Base-by-base conservation (phyloP, 306 rosid species). In the Vigna radiata region DNA sequence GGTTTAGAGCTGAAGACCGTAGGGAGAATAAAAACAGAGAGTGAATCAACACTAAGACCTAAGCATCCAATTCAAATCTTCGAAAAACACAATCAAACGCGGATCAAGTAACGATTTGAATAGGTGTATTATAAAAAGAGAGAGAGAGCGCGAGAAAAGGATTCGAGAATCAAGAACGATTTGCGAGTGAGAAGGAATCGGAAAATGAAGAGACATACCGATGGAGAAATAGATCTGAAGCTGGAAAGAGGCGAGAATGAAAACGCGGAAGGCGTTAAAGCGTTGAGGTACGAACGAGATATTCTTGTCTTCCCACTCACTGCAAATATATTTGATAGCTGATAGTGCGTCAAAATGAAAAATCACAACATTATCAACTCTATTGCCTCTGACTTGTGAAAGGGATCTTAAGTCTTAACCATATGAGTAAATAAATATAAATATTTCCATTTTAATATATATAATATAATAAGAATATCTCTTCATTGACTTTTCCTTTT, bases 181-280 rank as follows among this genome's bases (percentile, higher is more conserved):
- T 29, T 25, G 17, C 31, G 37, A 68, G 33, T 25, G 63, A 78
- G 43, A 70, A 58, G 18, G 52, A 69, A 77, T 39, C 37, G 60
- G 70, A 58, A 31, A 48, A 69, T 47, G 46, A 49, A 78, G 63
- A 59, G 33, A 80, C 37, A 16, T 46, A 81, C 80, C 76, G 70
- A 36, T 58, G 70, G 67, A 19, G 67, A 60, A 37, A 27, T 23
- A 78, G 80, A 80, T 74, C 83, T 73, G 79, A 7, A 17, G 48
- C 8, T 8, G 0, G 60, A 61, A 70, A 43, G 5, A 29, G 49
- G 50, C 19, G 77, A 12, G 36, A 61, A 17, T 36, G 44, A 31
- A 16, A 10, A 60, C 18, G 43, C 5, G 23, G 31, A 13, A 10
- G n/a, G 29, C 17, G 21, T 37, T 64, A 29, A 27, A 13, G 41